Base-by-base conservation (phyloP, 2,329 filamentous ascomycete genomes). In the Botryotinia narcissicola region DNA sequence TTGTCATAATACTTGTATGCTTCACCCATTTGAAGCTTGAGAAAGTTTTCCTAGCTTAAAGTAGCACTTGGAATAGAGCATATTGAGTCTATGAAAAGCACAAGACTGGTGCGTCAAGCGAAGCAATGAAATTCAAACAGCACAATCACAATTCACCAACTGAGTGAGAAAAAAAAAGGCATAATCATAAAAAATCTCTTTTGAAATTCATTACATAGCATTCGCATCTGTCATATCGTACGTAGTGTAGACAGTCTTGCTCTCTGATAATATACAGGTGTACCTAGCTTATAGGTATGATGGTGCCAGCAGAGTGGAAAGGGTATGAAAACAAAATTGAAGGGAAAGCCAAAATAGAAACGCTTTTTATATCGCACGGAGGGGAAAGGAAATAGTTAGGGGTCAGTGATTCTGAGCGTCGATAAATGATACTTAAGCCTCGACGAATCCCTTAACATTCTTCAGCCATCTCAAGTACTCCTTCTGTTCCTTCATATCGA, bases 401-500 rank as follows among this genome's bases (percentile, higher is more conserved):
- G 8, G 40, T 62, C 7, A n/a, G 37, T 40, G 60, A 54, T 40
- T 57, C 51, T 32, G 14, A 29, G 51, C 14, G 16, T 9, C n/a
- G 4, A 35, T 71, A 14, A 22, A 75, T 60, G 73, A 57, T 48
- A 73, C 67, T 76, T 86, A 94, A 75, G 90, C 90, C 82, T 93
- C 91, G 78, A 98, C 86, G 81, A 98, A 98, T 76, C 84, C 86
- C 90, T 95, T 96, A 84, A 98, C 88, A 81, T 92, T 93, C 83
- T 90, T 88, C 83, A 99, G 86, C 96, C 97, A 99, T 77, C 88
- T 86, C 75, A 97, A 86, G 84, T 99, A 99, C 88, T 99, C 96
- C 85, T 91, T 92, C 89, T 98, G 95, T 89, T 99, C 96, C 91
- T 99, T 99, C 84, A 93, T 90, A 82, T 98, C 94, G 81, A 98